Percentiles rank a stretch among this genome's conserved stretches.
Conservation (phyloP, 108 stramenopile genomes). For the Craspedostauros australis region DNA sequence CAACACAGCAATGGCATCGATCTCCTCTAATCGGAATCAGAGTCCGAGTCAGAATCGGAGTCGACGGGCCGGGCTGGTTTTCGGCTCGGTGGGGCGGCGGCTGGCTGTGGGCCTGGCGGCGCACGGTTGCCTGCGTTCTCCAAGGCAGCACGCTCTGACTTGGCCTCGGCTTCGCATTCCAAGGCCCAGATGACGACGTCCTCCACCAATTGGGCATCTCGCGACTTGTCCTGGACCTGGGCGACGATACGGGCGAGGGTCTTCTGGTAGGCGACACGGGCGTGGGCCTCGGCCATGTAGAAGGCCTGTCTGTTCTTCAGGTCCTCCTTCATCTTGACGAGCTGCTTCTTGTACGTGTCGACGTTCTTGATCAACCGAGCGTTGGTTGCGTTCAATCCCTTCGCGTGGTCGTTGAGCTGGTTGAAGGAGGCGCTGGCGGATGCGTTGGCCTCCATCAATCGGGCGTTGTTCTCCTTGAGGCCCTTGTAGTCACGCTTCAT, state of each 20-base stretch:
- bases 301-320: conserved; percentile 58
- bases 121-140: conserved; percentile 34
- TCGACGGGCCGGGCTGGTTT: conserved; percentile 9
- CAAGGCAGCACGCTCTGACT: conserved; percentile 33
- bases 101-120: conserved; percentile 18
- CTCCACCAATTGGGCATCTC: conserved; percentile 51
- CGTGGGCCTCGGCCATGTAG: conserved; percentile 66
- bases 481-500: conserved; percentile 32
- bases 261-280: conserved; percentile 57
- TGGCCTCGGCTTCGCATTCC: conserved; percentile 44
- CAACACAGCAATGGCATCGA: too few relatives aligned
- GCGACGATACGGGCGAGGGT: conserved; percentile 50
- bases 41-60: conserved; percentile 26
- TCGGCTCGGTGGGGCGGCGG: conserved; percentile 1
- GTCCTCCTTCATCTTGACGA: conserved; percentile 54
- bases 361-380: conserved; percentile 40
- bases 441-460: conserved; percentile 55
- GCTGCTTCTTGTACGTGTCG: conserved; percentile 38
- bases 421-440: conserved; percentile 50
- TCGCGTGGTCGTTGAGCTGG: conserved; percentile 51
- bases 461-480: conserved; percentile 47
- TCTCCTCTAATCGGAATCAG: conserved; percentile 14
- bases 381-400: conserved; percentile 42
- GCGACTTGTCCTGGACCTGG: conserved; percentile 48
- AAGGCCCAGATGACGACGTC: conserved; percentile 46